Evolutionary conservation across 192 early-diverging fungal species (phyloP).

Genomic region (Funneliformis mosseae): DNA sequence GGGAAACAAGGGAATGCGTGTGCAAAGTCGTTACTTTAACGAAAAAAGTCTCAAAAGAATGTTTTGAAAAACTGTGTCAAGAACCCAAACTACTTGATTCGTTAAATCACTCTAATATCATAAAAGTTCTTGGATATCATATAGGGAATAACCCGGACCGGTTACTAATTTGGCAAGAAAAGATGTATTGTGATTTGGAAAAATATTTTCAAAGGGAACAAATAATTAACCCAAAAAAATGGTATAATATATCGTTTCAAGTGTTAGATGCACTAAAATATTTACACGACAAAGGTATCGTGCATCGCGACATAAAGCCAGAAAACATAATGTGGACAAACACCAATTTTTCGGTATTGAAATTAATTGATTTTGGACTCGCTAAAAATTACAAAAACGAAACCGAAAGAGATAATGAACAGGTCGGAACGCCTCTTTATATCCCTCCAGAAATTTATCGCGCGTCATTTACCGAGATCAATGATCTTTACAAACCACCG

Average conservation of each 20-base stretch:
- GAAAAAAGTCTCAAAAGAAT: neutral
- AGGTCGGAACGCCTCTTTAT: neutral
- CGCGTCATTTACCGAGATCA: constrained; percentile 44
- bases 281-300: neutral
- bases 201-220: neutral
- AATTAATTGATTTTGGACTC: constrained; percentile 5
- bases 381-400: neutral
- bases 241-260: neutral
- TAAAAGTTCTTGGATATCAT: neutral
- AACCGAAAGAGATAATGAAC: neutral
- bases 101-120: neutral
- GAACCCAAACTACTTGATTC: neutral
- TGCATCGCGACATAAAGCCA: constrained; percentile 6
- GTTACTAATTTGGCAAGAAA: neutral
- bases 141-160: neutral
- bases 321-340: neutral
- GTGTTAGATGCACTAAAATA: neutral
- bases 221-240: neutral
- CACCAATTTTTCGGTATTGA: neutral
- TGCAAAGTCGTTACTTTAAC: neutral
- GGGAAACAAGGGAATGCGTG: neutral
- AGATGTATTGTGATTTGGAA: neutral
- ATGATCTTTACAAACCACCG: constrained; percentile 73
- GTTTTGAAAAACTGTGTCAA: neutral
- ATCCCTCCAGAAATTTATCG: neutral